Evolutionary conservation across 176 grass and related monocot species (phyloP).

Genomic region (Puccinellia tenuiflora): DNA sequence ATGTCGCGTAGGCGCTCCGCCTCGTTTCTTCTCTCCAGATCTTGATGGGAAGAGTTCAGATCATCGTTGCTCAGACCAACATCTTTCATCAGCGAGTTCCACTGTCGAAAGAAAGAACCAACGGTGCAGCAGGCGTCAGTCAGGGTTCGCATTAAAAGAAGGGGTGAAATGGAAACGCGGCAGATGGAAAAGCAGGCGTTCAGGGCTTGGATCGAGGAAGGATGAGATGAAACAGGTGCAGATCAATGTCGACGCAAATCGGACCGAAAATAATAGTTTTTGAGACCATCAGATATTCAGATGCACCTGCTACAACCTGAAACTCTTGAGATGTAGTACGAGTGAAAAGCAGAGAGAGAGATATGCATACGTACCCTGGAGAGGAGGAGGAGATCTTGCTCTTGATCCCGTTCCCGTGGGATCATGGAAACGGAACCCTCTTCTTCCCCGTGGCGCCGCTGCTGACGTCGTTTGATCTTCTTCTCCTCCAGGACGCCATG

Average conservation of each 20-base stretch:
- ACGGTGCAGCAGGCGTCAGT: too few species aligned
- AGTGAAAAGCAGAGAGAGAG: too few species aligned
- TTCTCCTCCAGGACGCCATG: constrained; percentile 27
- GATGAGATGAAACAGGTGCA: too few species aligned
- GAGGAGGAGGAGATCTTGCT: constrained; percentile 28
- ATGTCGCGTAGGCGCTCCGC: not conserved
- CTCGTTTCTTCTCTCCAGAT: not conserved
- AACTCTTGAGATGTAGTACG: not conserved
- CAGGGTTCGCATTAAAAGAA: too few species aligned
- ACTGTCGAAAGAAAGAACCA: too few species aligned
- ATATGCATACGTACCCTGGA: constrained; percentile 19
- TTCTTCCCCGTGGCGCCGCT: not conserved
- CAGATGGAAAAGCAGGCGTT: too few species aligned
- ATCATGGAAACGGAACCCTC: not conserved
- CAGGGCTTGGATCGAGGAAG: too few species aligned
- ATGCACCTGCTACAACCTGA: not conserved
- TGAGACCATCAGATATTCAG: not conserved
- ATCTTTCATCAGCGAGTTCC: too few species aligned
- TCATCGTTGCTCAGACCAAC: too few species aligned
- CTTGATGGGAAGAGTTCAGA: not conserved
- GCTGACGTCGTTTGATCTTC: not conserved
- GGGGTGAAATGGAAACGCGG: too few species aligned
- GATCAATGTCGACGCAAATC: not conserved
- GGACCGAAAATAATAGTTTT: too few species aligned
- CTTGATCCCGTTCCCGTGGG: not conserved